Evolutionary conservation across 73 alveolate species (phyloP).

Genomic region (Urostyla sp.): DNA sequence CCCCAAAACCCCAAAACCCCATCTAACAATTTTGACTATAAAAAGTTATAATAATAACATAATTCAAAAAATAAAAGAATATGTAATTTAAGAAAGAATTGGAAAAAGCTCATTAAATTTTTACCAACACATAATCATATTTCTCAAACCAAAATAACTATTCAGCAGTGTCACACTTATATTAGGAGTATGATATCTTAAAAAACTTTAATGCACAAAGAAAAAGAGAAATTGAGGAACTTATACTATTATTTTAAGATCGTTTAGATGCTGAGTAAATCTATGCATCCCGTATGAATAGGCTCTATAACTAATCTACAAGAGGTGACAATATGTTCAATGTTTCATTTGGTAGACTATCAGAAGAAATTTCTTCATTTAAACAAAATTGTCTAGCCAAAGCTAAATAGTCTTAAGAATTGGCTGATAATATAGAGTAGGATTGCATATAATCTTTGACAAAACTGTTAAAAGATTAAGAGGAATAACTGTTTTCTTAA

Average conservation of each 20-base stretch:
- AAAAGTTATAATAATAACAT: too few species aligned
- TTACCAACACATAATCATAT: too few species aligned
- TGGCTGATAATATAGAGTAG: constrained; percentile 25
- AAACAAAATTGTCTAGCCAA: constrained; percentile 30
- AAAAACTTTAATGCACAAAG: constrained; percentile 13
- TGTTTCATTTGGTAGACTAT: constrained; percentile 18
- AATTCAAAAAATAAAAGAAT: too few species aligned
- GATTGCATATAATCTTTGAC: constrained; percentile 15
- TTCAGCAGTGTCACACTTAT: constrained; percentile 6
- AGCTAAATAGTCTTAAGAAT: constrained; percentile 25
- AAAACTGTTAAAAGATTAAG: constrained; percentile 6
- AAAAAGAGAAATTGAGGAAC: constrained; percentile 48
- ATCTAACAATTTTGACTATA: too few species aligned
- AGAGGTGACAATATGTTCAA: neutral
- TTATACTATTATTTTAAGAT: constrained; percentile 9
- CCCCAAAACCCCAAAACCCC: too few species aligned
- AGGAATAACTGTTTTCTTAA: neutral
- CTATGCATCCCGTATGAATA: constrained; percentile 2
- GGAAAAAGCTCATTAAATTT: too few species aligned
- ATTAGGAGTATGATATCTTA: constrained; percentile 15
- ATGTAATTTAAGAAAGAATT: too few species aligned
- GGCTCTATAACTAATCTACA: neutral
- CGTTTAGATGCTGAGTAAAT: constrained; percentile 43
- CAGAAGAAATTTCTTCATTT: constrained; percentile 42
- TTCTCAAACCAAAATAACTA: too few species aligned